Conservation (phyloP, 1,284 basidiomycete species). For the Fomitopsis palustris region DNA sequence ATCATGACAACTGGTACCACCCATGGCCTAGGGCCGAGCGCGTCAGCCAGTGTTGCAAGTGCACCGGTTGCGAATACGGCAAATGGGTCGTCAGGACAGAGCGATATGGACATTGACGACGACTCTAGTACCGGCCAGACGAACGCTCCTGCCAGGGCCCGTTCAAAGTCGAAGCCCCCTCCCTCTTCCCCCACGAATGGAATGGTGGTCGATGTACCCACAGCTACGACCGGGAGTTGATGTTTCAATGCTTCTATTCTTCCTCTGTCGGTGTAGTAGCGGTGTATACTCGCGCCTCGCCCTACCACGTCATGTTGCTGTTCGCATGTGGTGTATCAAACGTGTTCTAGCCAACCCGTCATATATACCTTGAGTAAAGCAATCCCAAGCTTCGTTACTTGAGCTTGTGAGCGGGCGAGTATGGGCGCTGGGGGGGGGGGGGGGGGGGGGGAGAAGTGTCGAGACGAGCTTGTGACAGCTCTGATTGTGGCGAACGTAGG, state of each 20-base stretch:
- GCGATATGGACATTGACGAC: constrained; percentile 34
- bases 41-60: constrained; percentile 49
- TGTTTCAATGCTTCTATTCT: neutral
- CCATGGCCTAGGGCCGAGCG: constrained; percentile 72
- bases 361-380: too few species aligned
- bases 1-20: constrained; percentile 63
- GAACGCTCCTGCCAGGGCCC: neutral
- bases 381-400: too few species aligned
- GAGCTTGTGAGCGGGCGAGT: too few species aligned
- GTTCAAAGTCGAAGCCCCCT: constrained; percentile 14
- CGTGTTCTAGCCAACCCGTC: too few species aligned
- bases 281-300: neutral
- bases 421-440: too few species aligned
- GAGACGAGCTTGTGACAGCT: too few species aligned
- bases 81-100: constrained; percentile 16
- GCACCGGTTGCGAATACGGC: constrained; percentile 7
- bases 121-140: constrained; percentile 13
- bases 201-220: constrained; percentile 2
- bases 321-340: too few species aligned
- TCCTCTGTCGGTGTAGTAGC: neutral
- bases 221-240: neutral
- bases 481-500: too few species aligned
- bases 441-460: too few species aligned
- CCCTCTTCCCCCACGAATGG: constrained; percentile 9
- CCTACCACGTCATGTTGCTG: neutral